phyloP scores from a whole-genome alignment of 1,139 yeast species.

The Pichia sp. region DNA sequence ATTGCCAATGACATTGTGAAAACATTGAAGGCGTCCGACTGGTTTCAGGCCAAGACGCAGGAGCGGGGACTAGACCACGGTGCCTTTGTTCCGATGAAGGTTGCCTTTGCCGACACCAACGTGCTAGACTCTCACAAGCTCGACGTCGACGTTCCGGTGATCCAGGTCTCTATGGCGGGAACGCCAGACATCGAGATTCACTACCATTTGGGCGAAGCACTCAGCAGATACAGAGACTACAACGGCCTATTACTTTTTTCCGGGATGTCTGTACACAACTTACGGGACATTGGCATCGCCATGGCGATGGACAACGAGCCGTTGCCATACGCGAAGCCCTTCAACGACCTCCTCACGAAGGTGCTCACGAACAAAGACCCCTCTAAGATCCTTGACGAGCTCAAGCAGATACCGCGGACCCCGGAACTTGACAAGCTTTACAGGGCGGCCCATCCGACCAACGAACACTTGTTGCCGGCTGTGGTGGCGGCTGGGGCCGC shows the following conservation, averaged over 20 bases:
- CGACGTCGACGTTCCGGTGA: conserved; percentile 48
- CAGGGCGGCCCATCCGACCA: conserved; percentile 61
- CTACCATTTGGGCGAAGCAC: conserved; percentile 51
- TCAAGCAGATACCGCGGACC: conserved; percentile 35
- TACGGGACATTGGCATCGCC: conserved; percentile 45
- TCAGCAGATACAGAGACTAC: conserved; percentile 48
- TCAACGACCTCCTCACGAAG: conserved; percentile 42
- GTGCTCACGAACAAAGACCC: conserved; percentile 31
- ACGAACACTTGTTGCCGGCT: conserved; percentile 69
- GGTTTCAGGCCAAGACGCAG: conserved; percentile 39
- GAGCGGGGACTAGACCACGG: conserved; percentile 78
- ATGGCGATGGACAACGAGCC: conserved; percentile 26
- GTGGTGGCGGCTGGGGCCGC: conserved; percentile 65
- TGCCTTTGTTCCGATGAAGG: conserved; percentile 74
- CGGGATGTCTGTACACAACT: conserved; percentile 78
- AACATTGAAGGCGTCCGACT: conserved; percentile 39
- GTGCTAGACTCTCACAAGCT: conserved; percentile 32
- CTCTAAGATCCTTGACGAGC: conserved; percentile 28
- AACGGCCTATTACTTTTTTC: conserved; percentile 56
- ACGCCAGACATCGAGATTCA: conserved; percentile 46
- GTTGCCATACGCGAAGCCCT: conserved; percentile 48
- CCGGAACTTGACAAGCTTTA: conserved; percentile 37
- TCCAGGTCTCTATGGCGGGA: conserved; percentile 61
- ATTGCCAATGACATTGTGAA: conserved; percentile 45
- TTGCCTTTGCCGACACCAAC: conserved; percentile 54